Conservation (phyloP, 306 rosid species). For the Lotus japonicus region DNA sequence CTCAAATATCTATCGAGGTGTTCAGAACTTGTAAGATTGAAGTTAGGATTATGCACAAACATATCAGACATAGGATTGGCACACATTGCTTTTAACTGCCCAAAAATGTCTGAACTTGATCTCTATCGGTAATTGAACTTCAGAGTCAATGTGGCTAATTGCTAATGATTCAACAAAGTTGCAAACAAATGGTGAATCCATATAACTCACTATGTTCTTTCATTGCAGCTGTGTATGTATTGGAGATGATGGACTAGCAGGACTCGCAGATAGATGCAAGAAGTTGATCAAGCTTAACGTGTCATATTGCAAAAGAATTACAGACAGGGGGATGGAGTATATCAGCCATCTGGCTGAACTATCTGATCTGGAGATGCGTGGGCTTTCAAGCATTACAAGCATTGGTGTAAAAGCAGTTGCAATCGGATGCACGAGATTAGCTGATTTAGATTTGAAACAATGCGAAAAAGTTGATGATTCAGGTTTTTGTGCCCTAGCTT, state of each 20-base stretch:
- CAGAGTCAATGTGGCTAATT: neutral
- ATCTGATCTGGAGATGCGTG: constrained; percentile 55
- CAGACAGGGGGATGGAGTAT: constrained; percentile 45
- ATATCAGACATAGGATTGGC: constrained; percentile 60
- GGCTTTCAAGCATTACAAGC: constrained; percentile 44
- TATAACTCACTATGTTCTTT: constrained; percentile 14
- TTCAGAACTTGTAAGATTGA: constrained; percentile 39
- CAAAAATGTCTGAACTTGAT: constrained; percentile 50
- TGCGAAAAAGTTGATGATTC: constrained; percentile 51
- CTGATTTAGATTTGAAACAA: constrained; percentile 53
- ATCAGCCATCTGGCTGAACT: constrained; percentile 39
- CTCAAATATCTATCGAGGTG: constrained; percentile 50
- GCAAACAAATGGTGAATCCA: neutral
- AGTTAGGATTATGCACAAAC: constrained; percentile 63
- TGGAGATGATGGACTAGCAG: constrained; percentile 59
- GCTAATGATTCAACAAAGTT: neutral
- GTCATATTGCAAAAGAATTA: constrained; percentile 54
- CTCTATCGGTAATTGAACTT: constrained; percentile 53
- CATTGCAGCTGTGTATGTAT: constrained; percentile 46
- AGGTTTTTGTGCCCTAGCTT: constrained; percentile 55
- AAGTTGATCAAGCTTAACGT: constrained; percentile 47
- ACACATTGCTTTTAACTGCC: constrained; percentile 48
- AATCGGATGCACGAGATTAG: constrained; percentile 45
- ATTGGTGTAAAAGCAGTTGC: constrained; percentile 47
- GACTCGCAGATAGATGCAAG: constrained; percentile 48